Evolutionary conservation across 495 filamentous ascomycete species (phyloP).

Genomic region (Astrocystis sublimbata): DNA sequence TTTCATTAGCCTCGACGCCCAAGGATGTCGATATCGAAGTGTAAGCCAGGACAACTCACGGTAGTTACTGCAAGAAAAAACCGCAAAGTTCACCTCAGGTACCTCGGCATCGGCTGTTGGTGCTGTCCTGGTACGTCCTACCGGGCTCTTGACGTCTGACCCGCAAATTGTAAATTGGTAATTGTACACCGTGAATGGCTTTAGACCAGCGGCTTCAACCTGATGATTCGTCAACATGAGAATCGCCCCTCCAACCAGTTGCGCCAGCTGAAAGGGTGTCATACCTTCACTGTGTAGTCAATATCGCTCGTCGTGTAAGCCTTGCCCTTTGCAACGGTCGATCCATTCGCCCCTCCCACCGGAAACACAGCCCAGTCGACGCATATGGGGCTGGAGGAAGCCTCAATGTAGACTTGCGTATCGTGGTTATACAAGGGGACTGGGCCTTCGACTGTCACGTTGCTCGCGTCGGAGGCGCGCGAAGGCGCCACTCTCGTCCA

Average conservation of each 20-base stretch:
- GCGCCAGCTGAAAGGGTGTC: neutral
- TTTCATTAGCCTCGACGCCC: conserved; percentile 4
- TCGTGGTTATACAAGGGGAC: conserved; percentile 60
- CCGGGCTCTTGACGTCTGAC: conserved; percentile 43
- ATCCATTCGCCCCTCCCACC: conserved; percentile 33
- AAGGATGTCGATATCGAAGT: neutral
- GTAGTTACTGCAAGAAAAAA: conserved; percentile 60
- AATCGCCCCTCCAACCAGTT: neutral
- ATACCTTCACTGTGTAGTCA: conserved; percentile 67
- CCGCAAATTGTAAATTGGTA: conserved; percentile 59
- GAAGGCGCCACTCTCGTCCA: conserved; percentile 68
- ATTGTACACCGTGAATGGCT: conserved; percentile 62
- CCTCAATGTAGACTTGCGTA: conserved; percentile 50
- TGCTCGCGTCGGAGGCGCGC: conserved; percentile 53
- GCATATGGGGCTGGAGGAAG: conserved; percentile 59
- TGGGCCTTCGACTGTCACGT: conserved; percentile 55
- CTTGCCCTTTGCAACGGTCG: conserved; percentile 31
- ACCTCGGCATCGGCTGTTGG: conserved; percentile 45
- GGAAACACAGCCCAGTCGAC: conserved; percentile 53
- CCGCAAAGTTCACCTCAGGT: conserved; percentile 49
- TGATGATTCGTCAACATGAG: conserved; percentile 20
- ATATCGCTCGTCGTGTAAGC: conserved; percentile 67
- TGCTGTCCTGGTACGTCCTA: conserved; percentile 58
- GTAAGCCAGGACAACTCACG: conserved; percentile 36
- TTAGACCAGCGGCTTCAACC: conserved; percentile 60